Evolutionary conservation across 768 basidiomycete species (phyloP).

Genomic region (Kwoniella bestiolae): DNA sequence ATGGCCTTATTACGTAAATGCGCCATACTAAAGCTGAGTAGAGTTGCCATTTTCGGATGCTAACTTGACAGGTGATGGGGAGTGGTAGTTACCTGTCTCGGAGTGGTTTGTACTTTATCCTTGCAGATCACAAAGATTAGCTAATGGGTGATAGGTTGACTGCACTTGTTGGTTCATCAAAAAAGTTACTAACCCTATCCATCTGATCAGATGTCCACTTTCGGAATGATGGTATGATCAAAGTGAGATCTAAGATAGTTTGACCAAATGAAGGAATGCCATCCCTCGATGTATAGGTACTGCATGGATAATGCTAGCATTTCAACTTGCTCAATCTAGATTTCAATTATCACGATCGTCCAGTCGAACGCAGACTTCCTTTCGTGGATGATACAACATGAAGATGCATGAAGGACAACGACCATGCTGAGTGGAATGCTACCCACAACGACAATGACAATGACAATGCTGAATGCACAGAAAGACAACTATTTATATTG

Average conservation of each 20-base stretch:
- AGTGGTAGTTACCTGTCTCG: not conserved
- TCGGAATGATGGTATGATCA: no score
- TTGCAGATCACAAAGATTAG: not conserved
- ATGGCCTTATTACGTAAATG: conserved; percentile 17
- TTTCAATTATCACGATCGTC: no score
- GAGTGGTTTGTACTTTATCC: not conserved
- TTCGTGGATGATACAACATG: conserved; percentile 9
- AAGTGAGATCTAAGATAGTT: no score
- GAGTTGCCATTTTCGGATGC: conserved; percentile 13
- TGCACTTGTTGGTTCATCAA: no score
- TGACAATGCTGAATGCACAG: not conserved
- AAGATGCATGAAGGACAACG: not conserved
- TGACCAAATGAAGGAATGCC: no score
- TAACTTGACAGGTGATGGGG: no score
- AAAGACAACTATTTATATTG: not conserved
- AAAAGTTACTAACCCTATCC: not conserved
- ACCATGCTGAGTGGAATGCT: not conserved
- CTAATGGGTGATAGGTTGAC: no score
- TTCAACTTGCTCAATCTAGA: no score
- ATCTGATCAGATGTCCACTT: no score
- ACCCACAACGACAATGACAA: not conserved
- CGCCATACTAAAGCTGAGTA: not conserved
- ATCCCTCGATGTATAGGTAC: no score
- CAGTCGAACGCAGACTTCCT: no score
- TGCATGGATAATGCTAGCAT: no score